phyloP scores from a whole-genome alignment of 805 yeast genomes.

The Metschnikowia similis region DNA sequence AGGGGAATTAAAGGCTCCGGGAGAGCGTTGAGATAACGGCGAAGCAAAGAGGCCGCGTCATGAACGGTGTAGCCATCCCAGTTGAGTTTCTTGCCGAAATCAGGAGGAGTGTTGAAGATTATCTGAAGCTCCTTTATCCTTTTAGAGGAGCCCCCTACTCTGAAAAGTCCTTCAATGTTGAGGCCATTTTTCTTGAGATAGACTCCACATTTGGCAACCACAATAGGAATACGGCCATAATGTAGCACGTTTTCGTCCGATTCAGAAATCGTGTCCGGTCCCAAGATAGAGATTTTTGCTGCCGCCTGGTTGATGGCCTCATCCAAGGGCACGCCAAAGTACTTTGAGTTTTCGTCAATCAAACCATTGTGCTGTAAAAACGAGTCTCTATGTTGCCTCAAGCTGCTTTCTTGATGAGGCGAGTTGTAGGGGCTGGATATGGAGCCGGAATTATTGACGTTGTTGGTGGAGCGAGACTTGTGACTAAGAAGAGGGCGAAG shows the following conservation, averaged over 20 bases:
- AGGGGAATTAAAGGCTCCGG: conserved; percentile 92
- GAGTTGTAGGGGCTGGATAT: conserved; percentile 27
- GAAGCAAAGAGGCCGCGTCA: conserved; percentile 88
- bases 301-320: conserved; percentile 71
- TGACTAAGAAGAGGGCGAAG: conserved; percentile 47
- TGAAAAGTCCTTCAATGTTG: conserved; percentile 83
- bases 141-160: conserved; percentile 88
- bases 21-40: conserved; percentile 80
- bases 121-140: conserved; percentile 83
- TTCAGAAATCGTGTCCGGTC: conserved; percentile 28
- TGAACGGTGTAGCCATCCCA: conserved; percentile 97
- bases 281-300: conserved; percentile 66
- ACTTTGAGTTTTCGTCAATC: conserved; percentile 49
- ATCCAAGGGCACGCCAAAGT: conserved; percentile 74
- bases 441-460: conserved; percentile 37
- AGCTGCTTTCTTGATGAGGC: conserved; percentile 12
- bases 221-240: conserved; percentile 86
- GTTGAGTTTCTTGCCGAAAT: conserved; percentile 77
- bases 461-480: conserved; percentile 48
- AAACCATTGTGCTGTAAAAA: conserved; percentile 43
- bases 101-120: conserved; percentile 81
- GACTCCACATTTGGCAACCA: conserved; percentile 94
- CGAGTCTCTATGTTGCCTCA: conserved; percentile 47
- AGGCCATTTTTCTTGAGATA: conserved; percentile 74
- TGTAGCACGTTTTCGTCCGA: conserved; percentile 58